Percentiles rank a stretch among this genome's conserved stretches.
Conservation (phyloP, 1,284 basidiomycete species). For the Ganoderma multipileum region DNA sequence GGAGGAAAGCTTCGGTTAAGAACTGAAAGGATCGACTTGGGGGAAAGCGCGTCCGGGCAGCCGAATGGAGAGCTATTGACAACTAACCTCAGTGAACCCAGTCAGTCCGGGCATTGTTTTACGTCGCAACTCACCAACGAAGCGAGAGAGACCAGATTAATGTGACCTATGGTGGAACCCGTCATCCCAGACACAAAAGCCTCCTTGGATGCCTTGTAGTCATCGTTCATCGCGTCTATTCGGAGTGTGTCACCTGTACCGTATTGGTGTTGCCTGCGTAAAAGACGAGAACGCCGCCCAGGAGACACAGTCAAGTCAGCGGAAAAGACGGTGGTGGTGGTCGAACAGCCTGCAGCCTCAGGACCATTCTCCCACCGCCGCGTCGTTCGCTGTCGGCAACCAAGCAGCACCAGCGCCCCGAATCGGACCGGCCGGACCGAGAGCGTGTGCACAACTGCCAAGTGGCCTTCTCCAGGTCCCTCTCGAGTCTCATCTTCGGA, state of each 20-base stretch:
- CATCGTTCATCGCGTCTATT: slow-evolving; percentile 24
- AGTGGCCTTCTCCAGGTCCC: too few species aligned
- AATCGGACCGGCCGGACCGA: too few species aligned
- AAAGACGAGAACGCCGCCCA: neutral
- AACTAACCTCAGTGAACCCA: slow-evolving; percentile 51
- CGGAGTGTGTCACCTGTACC: neutral
- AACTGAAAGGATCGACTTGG: slow-evolving; percentile 48
- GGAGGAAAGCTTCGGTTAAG: slow-evolving; percentile 65
- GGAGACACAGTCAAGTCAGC: too few species aligned
- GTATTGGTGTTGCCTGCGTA: neutral
- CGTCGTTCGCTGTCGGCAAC: too few species aligned
- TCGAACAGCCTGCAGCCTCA: too few species aligned
- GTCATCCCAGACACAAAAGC: slow-evolving; percentile 84
- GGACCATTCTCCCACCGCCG: too few species aligned
- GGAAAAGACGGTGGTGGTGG: too few species aligned
- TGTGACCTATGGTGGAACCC: slow-evolving; percentile 78
- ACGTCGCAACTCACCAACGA: slow-evolving; percentile 65
- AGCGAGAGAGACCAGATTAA: slow-evolving; percentile 78
- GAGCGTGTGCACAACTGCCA: too few species aligned
- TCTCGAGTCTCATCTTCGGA: too few species aligned
- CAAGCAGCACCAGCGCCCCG: too few species aligned
- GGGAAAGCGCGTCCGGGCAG: slow-evolving; percentile 57
- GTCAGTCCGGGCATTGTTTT: slow-evolving; percentile 4
- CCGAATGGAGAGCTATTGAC: slow-evolving; percentile 74
- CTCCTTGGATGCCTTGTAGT: slow-evolving; percentile 88